Conservation (phyloP, 75 land plant genomes). For the Pinus taeda region DNA sequence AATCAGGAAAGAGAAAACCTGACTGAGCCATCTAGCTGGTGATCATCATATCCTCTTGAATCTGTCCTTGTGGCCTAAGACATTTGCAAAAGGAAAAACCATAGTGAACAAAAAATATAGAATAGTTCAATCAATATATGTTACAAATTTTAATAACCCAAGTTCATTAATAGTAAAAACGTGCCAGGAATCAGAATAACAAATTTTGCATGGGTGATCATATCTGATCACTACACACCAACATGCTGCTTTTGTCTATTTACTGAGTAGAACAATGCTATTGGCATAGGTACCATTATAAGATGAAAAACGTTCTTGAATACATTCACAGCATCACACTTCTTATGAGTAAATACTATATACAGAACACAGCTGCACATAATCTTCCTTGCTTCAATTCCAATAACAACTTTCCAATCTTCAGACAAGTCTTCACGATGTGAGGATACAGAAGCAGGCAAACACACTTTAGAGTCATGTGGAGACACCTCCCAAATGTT, state of each 20-base stretch:
- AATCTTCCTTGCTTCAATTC: not conserved
- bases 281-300: not conserved
- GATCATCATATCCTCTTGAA: constrained; percentile 17
- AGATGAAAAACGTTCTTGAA: no score
- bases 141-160: not conserved
- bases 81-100: not conserved
- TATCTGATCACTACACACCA: not conserved
- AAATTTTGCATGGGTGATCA: not conserved
- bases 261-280: not conserved
- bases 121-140: not conserved
- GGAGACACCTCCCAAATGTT: no score
- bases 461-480: no score
- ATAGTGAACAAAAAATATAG: not conserved
- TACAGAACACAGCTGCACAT: not conserved
- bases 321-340: not conserved
- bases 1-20: constrained; percentile 34
- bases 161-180: not conserved
- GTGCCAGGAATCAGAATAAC: not conserved
- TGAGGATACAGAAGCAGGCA: no score
- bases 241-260: not conserved
- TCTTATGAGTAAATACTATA: not conserved
- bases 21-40: constrained; percentile 26
- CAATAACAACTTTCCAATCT: not conserved
- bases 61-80: constrained; percentile 42
- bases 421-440: no score